phyloP scores from a whole-genome alignment of 805 yeast species.

The Zygoascus ofunaensis region DNA sequence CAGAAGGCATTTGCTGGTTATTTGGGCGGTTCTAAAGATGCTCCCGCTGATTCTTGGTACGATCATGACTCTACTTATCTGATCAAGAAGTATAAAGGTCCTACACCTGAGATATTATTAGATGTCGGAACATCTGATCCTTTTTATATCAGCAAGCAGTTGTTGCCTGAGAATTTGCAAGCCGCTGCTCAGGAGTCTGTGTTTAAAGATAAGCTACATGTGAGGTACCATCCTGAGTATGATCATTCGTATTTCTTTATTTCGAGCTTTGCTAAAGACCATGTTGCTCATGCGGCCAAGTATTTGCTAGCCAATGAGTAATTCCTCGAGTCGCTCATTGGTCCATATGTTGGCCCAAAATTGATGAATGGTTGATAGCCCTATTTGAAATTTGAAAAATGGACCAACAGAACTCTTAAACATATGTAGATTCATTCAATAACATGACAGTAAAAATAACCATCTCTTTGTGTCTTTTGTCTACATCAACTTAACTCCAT shows the following conservation, averaged over 20 bases:
- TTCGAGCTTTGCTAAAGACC: constrained; percentile 68
- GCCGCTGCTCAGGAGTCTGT: constrained; percentile 51
- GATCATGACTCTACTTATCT: constrained; percentile 80
- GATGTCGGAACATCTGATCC: constrained; percentile 76
- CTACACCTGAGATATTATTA: constrained; percentile 54
- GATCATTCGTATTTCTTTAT: constrained; percentile 90
- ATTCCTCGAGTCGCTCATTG: too few species aligned
- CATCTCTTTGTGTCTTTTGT: too few species aligned
- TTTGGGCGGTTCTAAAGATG: constrained; percentile 47
- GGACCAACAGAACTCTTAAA: not conserved
- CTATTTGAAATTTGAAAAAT: not conserved
- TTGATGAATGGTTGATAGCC: not conserved
- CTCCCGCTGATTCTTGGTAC: constrained; percentile 42
- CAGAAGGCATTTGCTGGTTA: constrained; percentile 72
- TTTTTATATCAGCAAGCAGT: constrained; percentile 54
- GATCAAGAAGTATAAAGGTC: constrained; percentile 47
- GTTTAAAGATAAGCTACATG: constrained; percentile 51
- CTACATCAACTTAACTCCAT: too few species aligned
- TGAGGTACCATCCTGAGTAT: constrained; percentile 65
- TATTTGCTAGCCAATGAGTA: constrained; percentile 34
- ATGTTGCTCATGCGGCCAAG: constrained; percentile 81
- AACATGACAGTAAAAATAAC: too few species aligned
- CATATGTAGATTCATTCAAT: too few species aligned
- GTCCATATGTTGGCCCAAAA: not conserved
- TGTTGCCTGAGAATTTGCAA: constrained; percentile 65